These are phyloP conservation scores for Graphilbum fragrans DNA, from an alignment of 2,329 filamentous ascomycete genomes.

Conservation along the genomic window DNA sequence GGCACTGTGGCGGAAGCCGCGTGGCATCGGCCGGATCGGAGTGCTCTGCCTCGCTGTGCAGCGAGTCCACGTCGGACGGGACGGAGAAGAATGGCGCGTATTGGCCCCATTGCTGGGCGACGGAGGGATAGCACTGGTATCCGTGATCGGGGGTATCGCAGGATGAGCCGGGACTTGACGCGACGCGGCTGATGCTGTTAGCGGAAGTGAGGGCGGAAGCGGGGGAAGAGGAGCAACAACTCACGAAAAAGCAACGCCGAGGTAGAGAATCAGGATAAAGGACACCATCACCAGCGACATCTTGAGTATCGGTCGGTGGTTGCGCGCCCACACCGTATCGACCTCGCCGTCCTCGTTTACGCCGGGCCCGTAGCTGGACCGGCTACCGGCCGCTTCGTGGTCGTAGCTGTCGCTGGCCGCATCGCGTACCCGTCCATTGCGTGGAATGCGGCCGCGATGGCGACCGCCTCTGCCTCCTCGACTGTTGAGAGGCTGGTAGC, in stretches of 20 bases:
- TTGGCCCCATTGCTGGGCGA: conserved; percentile 69
- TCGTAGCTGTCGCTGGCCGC: no score
- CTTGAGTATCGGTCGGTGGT: conserved; percentile 9
- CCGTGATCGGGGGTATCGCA: conserved; percentile 44
- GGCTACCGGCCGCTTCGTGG: no score
- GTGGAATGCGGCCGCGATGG: neutral
- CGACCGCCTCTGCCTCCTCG: neutral
- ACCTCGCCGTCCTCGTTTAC: neutral
- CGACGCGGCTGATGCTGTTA: neutral
- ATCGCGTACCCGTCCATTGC: neutral
- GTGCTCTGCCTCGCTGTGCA: neutral
- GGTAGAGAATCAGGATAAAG: conserved; percentile 11
- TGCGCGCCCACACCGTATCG: neutral
- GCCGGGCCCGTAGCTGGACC: neutral
- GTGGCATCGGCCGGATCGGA: conserved; percentile 12
- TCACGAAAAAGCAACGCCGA: conserved; percentile 14
- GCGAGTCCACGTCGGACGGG: conserved; percentile 43
- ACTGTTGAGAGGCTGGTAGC: conserved; percentile 1
- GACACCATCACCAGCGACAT: conserved; percentile 11
- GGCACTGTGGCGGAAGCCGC: conserved; percentile 53
- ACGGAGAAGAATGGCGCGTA: conserved; percentile 79
- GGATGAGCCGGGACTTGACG: conserved; percentile 1
- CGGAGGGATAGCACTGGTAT: conserved; percentile 48
- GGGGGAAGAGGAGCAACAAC: conserved; percentile 1
- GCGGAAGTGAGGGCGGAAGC: neutral